Percentiles rank a stretch among this genome's conserved stretches.
Evolutionary conservation across 768 basidiomycete species (phyloP).

Genomic region (Leccinum longicurvipes): DNA sequence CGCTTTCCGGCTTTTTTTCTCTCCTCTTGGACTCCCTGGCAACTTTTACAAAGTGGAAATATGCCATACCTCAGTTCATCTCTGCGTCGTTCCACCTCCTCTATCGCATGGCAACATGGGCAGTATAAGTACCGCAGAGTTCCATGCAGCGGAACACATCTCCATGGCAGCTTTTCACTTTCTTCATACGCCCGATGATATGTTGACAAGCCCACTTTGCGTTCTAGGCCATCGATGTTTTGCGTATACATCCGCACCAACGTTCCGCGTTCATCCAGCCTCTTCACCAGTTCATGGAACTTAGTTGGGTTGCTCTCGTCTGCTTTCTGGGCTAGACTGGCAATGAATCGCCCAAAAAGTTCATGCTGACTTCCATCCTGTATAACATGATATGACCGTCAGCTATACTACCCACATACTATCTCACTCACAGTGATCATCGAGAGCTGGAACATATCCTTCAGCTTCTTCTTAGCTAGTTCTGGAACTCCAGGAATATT

Average conservation of each 20-base stretch:
- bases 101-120: neutral
- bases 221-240: conserved; percentile 13
- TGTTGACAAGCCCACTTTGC: conserved; percentile 1
- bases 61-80: neutral
- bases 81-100: neutral
- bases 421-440: conserved; percentile 6
- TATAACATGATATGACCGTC: neutral
- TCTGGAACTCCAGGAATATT: neutral
- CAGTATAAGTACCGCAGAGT: conserved; percentile 7
- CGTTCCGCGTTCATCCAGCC: neutral
- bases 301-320: conserved; percentile 2
- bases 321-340: neutral
- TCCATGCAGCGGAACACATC: conserved; percentile 10
- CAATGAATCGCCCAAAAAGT: neutral
- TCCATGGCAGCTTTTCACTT: neutral
- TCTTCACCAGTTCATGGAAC: conserved; percentile 13
- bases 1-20: conserved; percentile 1
- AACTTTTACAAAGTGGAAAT: conserved; percentile 4
- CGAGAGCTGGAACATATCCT: conserved; percentile 11
- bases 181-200: conserved; percentile 1
- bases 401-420: neutral
- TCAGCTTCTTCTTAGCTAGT: neutral
- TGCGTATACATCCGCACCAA: conserved; percentile 12
- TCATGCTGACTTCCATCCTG: neutral
- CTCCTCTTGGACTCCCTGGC: neutral